A percentile compares a stretch with the other conserved stretches of the same genome.
Evolutionary conservation across 495 filamentous ascomycete genomes (phyloP).

Genomic region (Glutinoglossum americanum): DNA sequence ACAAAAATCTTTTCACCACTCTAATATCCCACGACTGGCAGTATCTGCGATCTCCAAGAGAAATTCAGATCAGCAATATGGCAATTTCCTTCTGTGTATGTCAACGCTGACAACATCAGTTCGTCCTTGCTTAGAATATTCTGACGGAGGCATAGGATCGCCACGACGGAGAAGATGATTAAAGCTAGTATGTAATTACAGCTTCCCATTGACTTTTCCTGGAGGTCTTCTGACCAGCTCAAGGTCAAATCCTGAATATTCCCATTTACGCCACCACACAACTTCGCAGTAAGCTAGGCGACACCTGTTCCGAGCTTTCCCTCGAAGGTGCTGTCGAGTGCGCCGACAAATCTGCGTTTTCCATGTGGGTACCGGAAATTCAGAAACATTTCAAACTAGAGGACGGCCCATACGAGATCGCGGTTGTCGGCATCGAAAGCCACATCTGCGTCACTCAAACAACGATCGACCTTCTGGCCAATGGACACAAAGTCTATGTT

Average conservation of each 20-base stretch:
- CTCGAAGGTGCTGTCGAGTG: conserved; percentile 21
- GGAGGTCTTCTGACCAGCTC: background rate
- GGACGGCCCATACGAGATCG: conserved; percentile 24
- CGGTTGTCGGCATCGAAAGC: conserved; percentile 69
- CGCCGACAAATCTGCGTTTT: conserved; percentile 75
- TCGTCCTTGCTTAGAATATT: conserved; percentile 2
- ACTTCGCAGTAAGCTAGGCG: conserved; percentile 48
- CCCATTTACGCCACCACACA: conserved; percentile 78
- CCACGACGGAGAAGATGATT: conserved; percentile 30
- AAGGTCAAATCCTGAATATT: conserved; percentile 41
- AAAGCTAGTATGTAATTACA: conserved; percentile 20
- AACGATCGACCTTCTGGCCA: conserved; percentile 50
- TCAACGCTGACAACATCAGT: background rate
- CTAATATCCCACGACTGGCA: conserved; percentile 16
- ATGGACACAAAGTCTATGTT: conserved; percentile 66
- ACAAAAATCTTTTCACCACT: background rate
- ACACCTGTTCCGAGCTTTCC: conserved; percentile 49
- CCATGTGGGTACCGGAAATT: conserved; percentile 42
- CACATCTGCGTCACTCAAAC: conserved; percentile 95
- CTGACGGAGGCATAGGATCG: conserved; percentile 10
- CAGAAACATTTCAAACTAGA: conserved; percentile 22
- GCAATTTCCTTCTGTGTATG: conserved; percentile 62
- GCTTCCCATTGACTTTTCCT: background rate
- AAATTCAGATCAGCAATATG: conserved; percentile 67
- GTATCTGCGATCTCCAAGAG: conserved; percentile 91